Percentiles rank a stretch among this genome's conserved stretches.
phyloP scores from a whole-genome alignment of 345 rosid species.

The Citrus reticulata region DNA sequence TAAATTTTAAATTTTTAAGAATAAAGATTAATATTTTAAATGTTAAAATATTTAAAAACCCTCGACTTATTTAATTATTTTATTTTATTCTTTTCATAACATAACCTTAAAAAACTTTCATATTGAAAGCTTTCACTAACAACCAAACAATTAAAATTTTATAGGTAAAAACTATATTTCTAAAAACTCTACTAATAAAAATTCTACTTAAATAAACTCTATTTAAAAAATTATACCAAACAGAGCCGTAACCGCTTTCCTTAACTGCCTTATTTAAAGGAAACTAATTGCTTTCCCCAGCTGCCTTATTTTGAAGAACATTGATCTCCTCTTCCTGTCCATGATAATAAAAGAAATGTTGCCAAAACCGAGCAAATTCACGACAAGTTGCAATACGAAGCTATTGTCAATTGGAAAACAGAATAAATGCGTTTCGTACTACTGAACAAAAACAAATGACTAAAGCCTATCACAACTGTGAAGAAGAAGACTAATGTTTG shows the following conservation, averaged over 20 bases:
- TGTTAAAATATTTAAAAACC: too few species aligned
- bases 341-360: neutral
- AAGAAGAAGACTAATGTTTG: neutral
- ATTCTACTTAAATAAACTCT: too few species aligned
- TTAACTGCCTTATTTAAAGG: neutral
- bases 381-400: neutral
- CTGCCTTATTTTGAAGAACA: neutral
- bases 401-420: neutral
- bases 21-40: too few species aligned
- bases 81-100: too few species aligned
- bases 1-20: too few species aligned
- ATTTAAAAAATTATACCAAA: too few species aligned
- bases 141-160: too few species aligned
- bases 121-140: too few species aligned
- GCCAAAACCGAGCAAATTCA: neutral
- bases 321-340: neutral
- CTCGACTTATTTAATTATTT: too few species aligned
- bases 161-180: too few species aligned
- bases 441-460: neutral
- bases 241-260: neutral
- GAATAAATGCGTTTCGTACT: neutral
- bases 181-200: too few species aligned
- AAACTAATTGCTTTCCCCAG: neutral
- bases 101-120: accelerated
- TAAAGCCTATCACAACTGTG: neutral